A percentile compares a stretch with the other conserved stretches of the same genome.
Conservation (phyloP, 2,329 filamentous ascomycete species). For the Bisporella sp. region DNA sequence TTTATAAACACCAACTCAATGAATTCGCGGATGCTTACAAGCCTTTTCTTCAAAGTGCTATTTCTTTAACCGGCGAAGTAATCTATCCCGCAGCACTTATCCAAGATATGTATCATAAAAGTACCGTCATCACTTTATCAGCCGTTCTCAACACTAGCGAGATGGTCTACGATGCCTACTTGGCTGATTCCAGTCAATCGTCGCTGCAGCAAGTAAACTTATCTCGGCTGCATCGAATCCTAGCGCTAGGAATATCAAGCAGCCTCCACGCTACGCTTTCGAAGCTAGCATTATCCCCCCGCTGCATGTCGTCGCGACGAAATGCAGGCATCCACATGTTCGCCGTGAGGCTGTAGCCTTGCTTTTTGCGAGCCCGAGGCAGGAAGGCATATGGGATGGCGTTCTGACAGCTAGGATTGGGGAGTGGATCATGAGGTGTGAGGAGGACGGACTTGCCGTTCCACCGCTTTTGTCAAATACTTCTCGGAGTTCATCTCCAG, state of each 20-base stretch:
- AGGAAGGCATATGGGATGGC: constrained; percentile 63
- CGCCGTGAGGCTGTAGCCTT: constrained; percentile 56
- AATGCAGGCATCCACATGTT: constrained; percentile 51
- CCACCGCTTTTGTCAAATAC: constrained; percentile 7
- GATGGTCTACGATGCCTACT: constrained; percentile 21
- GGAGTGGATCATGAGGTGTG: constrained; percentile 18
- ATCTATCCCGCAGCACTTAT: constrained; percentile 17
- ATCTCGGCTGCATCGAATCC: too few relatives aligned
- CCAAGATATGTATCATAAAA: constrained; percentile 17
- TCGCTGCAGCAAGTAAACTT: too few relatives aligned
- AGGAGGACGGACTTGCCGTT: constrained; percentile 20
- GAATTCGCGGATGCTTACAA: constrained; percentile 19
- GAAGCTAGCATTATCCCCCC: constrained; percentile 59
- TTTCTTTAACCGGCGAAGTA: constrained; percentile 13
- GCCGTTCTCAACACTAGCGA: constrained; percentile 14
- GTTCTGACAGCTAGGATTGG: constrained; percentile 20
- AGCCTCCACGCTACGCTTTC: constrained; percentile 51
- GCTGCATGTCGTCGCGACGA: constrained; percentile 57
- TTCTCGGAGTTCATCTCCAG: too few relatives aligned
- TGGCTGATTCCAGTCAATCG: constrained; percentile 18
- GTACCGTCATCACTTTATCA: constrained; percentile 14
- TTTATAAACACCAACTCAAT: constrained; percentile 11
- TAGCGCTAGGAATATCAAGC: too few relatives aligned
- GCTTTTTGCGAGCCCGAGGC: constrained; percentile 47
- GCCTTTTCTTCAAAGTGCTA: constrained; percentile 18